These are phyloP conservation scores for Aspergillus funiculosus DNA, from an alignment of 495 filamentous ascomycete species.

Conservation along the genomic window DNA sequence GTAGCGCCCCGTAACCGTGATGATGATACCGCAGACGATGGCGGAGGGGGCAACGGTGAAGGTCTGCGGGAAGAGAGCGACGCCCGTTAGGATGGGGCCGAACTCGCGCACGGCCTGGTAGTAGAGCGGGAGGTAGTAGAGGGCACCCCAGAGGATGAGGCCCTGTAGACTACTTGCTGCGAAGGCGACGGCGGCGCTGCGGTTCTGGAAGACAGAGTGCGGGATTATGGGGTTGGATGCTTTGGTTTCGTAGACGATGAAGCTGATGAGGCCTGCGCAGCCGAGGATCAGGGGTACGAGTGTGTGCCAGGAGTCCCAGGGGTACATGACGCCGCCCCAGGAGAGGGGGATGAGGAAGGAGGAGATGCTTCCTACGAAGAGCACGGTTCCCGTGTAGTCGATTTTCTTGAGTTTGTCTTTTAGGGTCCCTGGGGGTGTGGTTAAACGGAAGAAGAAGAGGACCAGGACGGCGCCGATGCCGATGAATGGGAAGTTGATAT, in stretches of 20 bases:
- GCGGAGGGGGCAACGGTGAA: conserved; percentile 49
- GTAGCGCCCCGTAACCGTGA: conserved; percentile 43
- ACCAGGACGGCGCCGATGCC: conserved; percentile 44
- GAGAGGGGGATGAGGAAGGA: conserved; percentile 49
- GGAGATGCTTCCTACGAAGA: conserved; percentile 44
- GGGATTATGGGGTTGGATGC: conserved; percentile 46
- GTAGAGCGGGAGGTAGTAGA: conserved; percentile 47
- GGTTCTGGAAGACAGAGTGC: conserved; percentile 42
- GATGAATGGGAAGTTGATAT: conserved; percentile 58
- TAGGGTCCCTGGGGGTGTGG: conserved; percentile 21
- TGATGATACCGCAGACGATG: conserved; percentile 41
- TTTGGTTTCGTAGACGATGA: conserved; percentile 19
- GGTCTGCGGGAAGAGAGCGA: conserved; percentile 45
- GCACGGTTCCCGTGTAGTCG: conserved; percentile 50
- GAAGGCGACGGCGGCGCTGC: conserved; percentile 42
- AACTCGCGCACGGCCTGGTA: conserved; percentile 50
- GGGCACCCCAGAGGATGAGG: conserved; percentile 42
- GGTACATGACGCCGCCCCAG: conserved; percentile 50
- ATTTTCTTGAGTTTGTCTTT: conserved; percentile 33
- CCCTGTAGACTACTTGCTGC: conserved; percentile 44
- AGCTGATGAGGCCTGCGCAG: conserved; percentile 11
- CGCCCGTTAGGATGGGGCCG: conserved; percentile 40
- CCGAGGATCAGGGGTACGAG: conserved; percentile 35
- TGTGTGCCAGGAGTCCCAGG: conserved; percentile 48
- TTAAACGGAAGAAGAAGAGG: conserved; percentile 40